phyloP scores from a whole-genome alignment of 306 rosid genomes.

The Vicia sativa region DNA sequence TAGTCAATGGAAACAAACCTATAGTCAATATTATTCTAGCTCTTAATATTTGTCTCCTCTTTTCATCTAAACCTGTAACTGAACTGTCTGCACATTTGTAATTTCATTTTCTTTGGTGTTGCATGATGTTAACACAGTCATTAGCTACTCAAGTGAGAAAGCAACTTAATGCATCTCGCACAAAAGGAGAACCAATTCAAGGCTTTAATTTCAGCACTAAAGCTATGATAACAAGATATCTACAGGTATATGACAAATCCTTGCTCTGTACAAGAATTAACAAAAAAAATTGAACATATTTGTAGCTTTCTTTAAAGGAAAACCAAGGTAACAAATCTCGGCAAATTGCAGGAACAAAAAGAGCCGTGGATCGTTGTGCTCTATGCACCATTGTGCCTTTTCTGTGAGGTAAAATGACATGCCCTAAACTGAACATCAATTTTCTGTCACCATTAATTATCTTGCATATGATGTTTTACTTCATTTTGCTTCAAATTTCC shows the following conservation, averaged over 20 bases:
- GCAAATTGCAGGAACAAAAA: slow-evolving; percentile 61
- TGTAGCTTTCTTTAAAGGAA: slow-evolving; percentile 3
- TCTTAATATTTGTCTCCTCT: too few relatives aligned
- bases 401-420: slow-evolving; percentile 68
- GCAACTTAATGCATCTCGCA: slow-evolving; percentile 77
- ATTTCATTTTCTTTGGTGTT: slow-evolving; percentile 17
- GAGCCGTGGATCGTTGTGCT: slow-evolving; percentile 94
- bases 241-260: slow-evolving; percentile 56
- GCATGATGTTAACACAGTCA: slow-evolving; percentile 55
- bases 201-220: slow-evolving; percentile 86
- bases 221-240: slow-evolving; percentile 65
- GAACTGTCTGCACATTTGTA: not conserved
- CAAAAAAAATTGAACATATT: not conserved
- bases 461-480: slow-evolving; percentile 1
- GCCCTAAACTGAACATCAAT: not conserved
- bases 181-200: slow-evolving; percentile 66
- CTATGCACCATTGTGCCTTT: slow-evolving; percentile 99
- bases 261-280: slow-evolving; percentile 1
- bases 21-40: not conserved
- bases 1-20: not conserved
- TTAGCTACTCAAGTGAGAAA: slow-evolving; percentile 92
- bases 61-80: too few relatives aligned
- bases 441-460: too few relatives aligned
- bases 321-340: too few relatives aligned
- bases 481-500: slow-evolving; percentile 7